Conservation (phyloP, 2,329 filamentous ascomycete species). For the Beauveria bassiana region DNA sequence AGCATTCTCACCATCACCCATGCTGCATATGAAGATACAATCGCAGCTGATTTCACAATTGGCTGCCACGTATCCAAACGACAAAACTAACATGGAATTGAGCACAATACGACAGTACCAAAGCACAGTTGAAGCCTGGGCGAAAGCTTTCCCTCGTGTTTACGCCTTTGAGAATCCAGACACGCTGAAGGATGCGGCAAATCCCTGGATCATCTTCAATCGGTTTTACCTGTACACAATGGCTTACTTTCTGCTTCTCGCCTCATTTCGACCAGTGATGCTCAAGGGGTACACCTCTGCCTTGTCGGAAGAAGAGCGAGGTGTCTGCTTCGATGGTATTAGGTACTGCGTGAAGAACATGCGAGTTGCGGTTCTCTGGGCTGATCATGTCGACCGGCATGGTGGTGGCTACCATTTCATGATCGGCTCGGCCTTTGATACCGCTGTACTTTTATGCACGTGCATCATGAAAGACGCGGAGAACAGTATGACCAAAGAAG, state of each 20-base stretch:
- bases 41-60: slow-evolving; percentile 24
- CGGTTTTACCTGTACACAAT: slow-evolving; percentile 37
- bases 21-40: slow-evolving; percentile 28
- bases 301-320: slow-evolving; percentile 24
- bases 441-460: slow-evolving; percentile 41
- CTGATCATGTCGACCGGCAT: slow-evolving; percentile 3
- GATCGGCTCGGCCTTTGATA: slow-evolving; percentile 44
- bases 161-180: slow-evolving; percentile 34
- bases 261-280: slow-evolving; percentile 38
- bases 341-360: slow-evolving; percentile 36
- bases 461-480: slow-evolving; percentile 41
- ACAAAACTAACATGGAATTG: slow-evolving; percentile 21
- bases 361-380: slow-evolving; percentile 23
- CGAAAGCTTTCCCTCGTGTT: slow-evolving; percentile 32
- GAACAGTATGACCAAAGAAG: slow-evolving; percentile 25
- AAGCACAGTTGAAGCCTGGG: slow-evolving; percentile 33
- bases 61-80: slow-evolving; percentile 18
- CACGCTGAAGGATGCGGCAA: slow-evolving; percentile 29
- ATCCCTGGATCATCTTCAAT: slow-evolving; percentile 38
- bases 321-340: slow-evolving; percentile 34
- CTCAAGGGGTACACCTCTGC: slow-evolving; percentile 25
- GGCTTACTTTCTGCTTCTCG: slow-evolving; percentile 36
- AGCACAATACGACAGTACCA: slow-evolving; percentile 26
- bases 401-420: slow-evolving; percentile 42
- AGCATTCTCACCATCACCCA: slow-evolving; percentile 11